Conservation (phyloP, 768 basidiomycete genomes). For the Tylopilus vinaceipallidus region DNA sequence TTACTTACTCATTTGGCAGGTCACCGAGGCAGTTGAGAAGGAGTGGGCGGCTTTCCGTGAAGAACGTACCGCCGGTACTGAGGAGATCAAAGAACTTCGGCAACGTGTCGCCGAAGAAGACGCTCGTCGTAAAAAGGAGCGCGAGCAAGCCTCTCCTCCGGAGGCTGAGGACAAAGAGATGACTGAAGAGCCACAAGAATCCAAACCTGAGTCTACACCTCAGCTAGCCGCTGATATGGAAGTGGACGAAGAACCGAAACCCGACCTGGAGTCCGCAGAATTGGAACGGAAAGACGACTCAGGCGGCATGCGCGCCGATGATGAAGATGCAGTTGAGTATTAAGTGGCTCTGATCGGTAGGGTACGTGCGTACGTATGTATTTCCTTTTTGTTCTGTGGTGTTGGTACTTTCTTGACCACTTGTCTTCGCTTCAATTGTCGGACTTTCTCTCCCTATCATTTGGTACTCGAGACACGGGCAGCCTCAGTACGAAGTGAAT, state of each 20-base stretch:
- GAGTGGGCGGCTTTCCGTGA: conserved; percentile 67
- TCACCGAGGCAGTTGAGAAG: conserved; percentile 57
- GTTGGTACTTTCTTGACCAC: conserved; percentile 19
- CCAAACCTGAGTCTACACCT: conserved; percentile 17
- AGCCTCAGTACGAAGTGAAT: background rate
- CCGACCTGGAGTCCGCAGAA: conserved; percentile 35
- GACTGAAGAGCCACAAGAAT: conserved; percentile 23
- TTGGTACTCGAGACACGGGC: background rate
- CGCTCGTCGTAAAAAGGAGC: conserved; percentile 40
- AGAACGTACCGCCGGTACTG: conserved; percentile 57
- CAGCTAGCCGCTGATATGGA: conserved; percentile 34
- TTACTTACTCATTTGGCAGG: conserved; percentile 37
- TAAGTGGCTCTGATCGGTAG: conserved; percentile 32
- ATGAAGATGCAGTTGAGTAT: conserved; percentile 83
- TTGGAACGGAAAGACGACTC: conserved; percentile 53
- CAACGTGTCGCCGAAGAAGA: conserved; percentile 69
- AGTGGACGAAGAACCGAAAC: conserved; percentile 36
- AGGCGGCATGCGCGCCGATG: conserved; percentile 59
- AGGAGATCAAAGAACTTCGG: conserved; percentile 61
- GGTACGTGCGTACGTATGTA: conserved; percentile 28
- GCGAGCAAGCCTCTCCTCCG: conserved; percentile 38
- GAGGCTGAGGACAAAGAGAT: conserved; percentile 35
- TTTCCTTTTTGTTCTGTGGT: conserved; percentile 10
- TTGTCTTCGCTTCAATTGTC: conserved; percentile 10
- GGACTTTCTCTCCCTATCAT: background rate